Percentiles rank a stretch among this genome's conserved stretches.
These are phyloP conservation scores for Metarhizium rileyi DNA, from an alignment of 2,329 filamentous ascomycete genomes.

Conservation along the genomic window DNA sequence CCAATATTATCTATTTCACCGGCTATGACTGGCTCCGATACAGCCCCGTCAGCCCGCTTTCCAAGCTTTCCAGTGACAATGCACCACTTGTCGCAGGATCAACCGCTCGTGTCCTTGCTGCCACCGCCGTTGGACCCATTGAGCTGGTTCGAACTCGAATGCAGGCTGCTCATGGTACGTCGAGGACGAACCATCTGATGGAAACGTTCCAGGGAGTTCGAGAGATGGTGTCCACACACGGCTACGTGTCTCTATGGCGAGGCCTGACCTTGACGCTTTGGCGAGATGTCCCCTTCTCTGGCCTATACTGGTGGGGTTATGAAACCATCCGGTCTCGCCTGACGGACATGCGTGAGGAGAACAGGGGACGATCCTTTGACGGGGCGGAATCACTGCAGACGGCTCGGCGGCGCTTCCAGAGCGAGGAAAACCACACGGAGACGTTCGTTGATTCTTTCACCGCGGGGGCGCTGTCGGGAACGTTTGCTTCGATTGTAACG, in stretches of 20 bases:
- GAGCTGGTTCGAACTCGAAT: slow-evolving; percentile 91
- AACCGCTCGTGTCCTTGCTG: slow-evolving; percentile 68
- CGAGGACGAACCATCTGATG: slow-evolving; percentile 59
- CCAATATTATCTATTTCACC: slow-evolving; percentile 97
- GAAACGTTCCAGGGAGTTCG: slow-evolving; percentile 68
- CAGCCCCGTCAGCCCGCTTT: slow-evolving; percentile 63
- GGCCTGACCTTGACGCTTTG: slow-evolving; percentile 86
- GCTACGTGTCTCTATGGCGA: slow-evolving; percentile 79
- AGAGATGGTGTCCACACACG: slow-evolving; percentile 68
- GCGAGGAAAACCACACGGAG: slow-evolving; percentile 58
- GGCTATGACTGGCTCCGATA: slow-evolving; percentile 92
- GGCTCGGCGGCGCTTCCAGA: slow-evolving; percentile 47
- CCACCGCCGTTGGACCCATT: slow-evolving; percentile 75
- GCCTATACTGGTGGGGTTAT: slow-evolving; percentile 97
- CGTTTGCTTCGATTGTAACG: slow-evolving; percentile 77
- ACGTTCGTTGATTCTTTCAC: slow-evolving; percentile 86
- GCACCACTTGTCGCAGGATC: slow-evolving; percentile 75
- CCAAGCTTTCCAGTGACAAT: slow-evolving; percentile 54
- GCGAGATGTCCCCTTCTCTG: slow-evolving; percentile 95
- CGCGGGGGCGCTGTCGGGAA: slow-evolving; percentile 74
- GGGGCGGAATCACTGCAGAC: slow-evolving; percentile 29
- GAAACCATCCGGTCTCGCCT: slow-evolving; percentile 68
- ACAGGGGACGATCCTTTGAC: slow-evolving; percentile 29
- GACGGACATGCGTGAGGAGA: slow-evolving; percentile 54
- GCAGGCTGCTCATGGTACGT: slow-evolving; percentile 59